These are phyloP conservation scores for Populus davidiana DNA, from an alignment of 345 rosid genomes.

Conservation along the genomic window DNA sequence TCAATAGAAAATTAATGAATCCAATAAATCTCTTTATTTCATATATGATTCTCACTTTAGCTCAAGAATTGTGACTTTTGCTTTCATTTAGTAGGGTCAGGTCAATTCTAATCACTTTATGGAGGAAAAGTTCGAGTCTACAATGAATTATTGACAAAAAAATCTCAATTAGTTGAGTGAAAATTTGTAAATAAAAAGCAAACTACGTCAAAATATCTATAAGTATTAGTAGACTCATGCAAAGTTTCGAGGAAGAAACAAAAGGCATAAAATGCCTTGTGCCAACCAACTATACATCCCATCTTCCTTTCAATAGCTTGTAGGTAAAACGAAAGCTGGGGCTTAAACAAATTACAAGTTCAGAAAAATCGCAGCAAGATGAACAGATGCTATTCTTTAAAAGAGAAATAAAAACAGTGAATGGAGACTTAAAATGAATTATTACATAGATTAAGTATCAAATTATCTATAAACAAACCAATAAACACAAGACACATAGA, in stretches of 20 bases:
- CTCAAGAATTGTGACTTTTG: not conserved
- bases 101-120: too few species aligned
- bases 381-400: not conserved
- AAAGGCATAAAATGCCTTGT: not conserved
- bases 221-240: too few species aligned
- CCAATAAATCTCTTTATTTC: too few species aligned
- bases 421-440: not conserved
- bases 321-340: not conserved
- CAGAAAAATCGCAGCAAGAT: not conserved
- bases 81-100: too few species aligned
- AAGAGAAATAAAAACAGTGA: not conserved
- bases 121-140: not conserved
- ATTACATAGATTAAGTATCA: too few species aligned
- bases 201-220: not conserved
- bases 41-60: too few species aligned
- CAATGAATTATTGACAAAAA: too few species aligned
- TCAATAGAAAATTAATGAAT: too few species aligned
- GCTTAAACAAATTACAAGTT: not conserved
- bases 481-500: too few species aligned
- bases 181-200: not conserved
- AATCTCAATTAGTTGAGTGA: not conserved
- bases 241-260: too few species aligned
- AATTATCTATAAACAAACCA: too few species aligned
- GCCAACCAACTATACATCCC: not conserved
- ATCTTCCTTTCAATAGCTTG: not conserved